Percentiles rank a stretch among this genome's conserved stretches.
Conservation (phyloP, 2,329 filamentous ascomycete species). For the Fusarium sambucinum region DNA sequence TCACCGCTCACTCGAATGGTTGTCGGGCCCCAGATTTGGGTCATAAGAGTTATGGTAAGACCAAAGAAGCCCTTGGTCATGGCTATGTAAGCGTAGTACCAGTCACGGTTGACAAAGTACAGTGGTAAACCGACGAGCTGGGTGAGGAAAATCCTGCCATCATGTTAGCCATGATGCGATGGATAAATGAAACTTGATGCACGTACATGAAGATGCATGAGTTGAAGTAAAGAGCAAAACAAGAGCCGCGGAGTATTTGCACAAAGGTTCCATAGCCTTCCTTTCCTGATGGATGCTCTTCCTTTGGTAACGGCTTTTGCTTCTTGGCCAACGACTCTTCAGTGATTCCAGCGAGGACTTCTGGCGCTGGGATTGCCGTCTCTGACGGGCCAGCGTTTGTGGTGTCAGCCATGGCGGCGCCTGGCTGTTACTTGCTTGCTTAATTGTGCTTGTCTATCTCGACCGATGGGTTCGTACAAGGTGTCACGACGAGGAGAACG, state of each 20-base stretch:
- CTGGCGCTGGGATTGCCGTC: constrained; percentile 49
- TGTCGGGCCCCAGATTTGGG: constrained; percentile 89
- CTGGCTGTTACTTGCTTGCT: constrained; percentile 1
- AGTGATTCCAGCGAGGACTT: constrained; percentile 44
- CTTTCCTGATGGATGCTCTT: constrained; percentile 66
- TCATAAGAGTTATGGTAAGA: constrained; percentile 81
- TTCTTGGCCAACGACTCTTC: constrained; percentile 31
- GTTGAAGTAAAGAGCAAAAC: constrained; percentile 66
- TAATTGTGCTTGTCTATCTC: constrained; percentile 6
- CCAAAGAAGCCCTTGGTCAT: constrained; percentile 88
- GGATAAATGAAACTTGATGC: constrained; percentile 49
- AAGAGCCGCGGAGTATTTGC: constrained; percentile 65
- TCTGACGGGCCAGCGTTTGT: constrained; percentile 43
- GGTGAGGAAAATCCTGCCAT: constrained; percentile 71
- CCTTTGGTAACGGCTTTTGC: constrained; percentile 14
- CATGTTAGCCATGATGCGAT: constrained; percentile 19
- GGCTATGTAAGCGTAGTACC: constrained; percentile 89
- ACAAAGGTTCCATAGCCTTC: constrained; percentile 63
- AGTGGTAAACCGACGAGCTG: constrained; percentile 82
- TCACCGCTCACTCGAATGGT: constrained; percentile 86
- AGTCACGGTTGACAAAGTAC: constrained; percentile 79
- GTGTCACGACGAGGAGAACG: constrained; percentile 5
- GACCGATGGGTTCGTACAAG: background rate
- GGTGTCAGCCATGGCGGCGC: constrained; percentile 45
- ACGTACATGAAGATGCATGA: constrained; percentile 65